Evolutionary conservation across 139 green algal genomes (phyloP), one percentile per base, ranked within the genome.

Genomic region (Chlorella sp.): DNA sequence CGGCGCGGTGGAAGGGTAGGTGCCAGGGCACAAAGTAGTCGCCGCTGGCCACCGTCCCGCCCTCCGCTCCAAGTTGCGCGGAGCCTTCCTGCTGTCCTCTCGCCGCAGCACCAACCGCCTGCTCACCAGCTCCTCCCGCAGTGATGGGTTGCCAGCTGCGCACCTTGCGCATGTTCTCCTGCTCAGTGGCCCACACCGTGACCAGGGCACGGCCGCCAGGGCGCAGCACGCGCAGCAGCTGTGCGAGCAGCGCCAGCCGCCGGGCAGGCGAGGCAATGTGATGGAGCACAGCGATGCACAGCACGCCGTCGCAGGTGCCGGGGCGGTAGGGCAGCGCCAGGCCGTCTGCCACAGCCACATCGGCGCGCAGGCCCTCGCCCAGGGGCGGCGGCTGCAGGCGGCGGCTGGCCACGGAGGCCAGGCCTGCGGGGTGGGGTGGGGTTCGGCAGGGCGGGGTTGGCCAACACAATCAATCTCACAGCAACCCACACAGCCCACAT

Each of bases 1-100:
- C 95, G 0, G 91, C 88, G 36, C 94, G 90, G 87, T 99, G 95
- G 56, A 97, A 95, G 1, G 97, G 96, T 72, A 99, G 51, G 88
- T 99, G 95, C 97, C 97, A 99, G 3, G 97, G 97, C 41, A 99
- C 97, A 82, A 99, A 94, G 89, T 96, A 99, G 75, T 99, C 97
- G 9, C 84, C 65, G 51, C 70, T 85, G 63, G 39, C 41, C 32
- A 75, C 82, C 36, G 32, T 30, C 72, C 32, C 44, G 32, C n/a
- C 65, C 2, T 15, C 71, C 65, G 30, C 28, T 26, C 28, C 26
- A 4, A 47, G 15, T 28, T 36, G 30, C 17, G 25, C 34, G n/a
- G 34, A 23, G 0, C 62, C 65, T 84, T 56, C 62, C 36, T 47
- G 28, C n/a, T 69, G 39, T 78, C 68, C 55, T 69, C 21, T 25